These are phyloP conservation scores for Ogataea siamensis DNA, from an alignment of 805 yeast species.

Conservation along the genomic window DNA sequence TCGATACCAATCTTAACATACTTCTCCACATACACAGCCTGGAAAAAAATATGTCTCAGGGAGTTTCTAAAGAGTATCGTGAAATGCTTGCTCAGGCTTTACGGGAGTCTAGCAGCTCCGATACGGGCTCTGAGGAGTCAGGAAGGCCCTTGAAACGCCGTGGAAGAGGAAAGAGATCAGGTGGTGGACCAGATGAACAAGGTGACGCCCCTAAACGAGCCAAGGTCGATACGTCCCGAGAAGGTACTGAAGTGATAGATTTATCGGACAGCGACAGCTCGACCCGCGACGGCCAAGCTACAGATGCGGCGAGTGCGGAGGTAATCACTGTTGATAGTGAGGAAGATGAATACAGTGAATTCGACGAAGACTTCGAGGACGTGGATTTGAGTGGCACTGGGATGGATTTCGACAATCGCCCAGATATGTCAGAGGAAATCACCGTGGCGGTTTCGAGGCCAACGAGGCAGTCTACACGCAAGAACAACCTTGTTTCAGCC, in stretches of 20 bases:
- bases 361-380: constrained; percentile 38
- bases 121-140: constrained; percentile 12
- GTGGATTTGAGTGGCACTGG: constrained; percentile 30
- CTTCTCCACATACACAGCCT: constrained; percentile 10
- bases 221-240: neutral
- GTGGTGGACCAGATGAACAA: too few relatives aligned
- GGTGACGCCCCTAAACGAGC: neutral
- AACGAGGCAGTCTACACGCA: constrained; percentile 15
- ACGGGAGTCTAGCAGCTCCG: constrained; percentile 10
- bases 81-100: constrained; percentile 25
- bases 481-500: constrained; percentile 40
- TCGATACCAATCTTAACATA: constrained; percentile 5
- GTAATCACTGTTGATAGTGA: constrained; percentile 12
- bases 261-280: neutral
- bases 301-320: constrained; percentile 1
- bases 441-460: constrained; percentile 27
- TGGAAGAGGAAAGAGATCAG: neutral
- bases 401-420: constrained; percentile 1
- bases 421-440: constrained; percentile 13
- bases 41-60: constrained; percentile 15
- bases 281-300: neutral
- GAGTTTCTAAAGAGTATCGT: constrained; percentile 21
- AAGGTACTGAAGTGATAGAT: neutral
- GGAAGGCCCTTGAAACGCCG: neutral
- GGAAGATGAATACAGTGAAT: constrained; percentile 13